Conservation (phyloP, 2,329 filamentous ascomycete genomes). For the Colletotrichum cordylinicola region DNA sequence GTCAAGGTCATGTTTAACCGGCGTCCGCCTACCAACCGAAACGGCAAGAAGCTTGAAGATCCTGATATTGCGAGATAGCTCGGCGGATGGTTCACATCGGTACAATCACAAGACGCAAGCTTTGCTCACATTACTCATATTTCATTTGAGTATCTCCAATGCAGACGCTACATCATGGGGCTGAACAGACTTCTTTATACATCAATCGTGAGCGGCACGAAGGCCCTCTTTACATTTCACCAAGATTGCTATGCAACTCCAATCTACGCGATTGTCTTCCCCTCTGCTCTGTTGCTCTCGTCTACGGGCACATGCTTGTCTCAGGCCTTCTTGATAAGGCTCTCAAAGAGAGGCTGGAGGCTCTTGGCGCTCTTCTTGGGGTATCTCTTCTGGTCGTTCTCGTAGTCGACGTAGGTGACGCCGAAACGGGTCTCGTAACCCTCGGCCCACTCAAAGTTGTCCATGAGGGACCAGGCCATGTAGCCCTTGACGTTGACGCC, state of each 20-base stretch:
- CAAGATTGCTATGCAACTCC: neutral
- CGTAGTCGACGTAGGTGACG: conserved; percentile 83
- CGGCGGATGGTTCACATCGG: neutral
- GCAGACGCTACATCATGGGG: neutral
- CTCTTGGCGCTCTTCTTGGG: conserved; percentile 84
- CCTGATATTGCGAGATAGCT: neutral
- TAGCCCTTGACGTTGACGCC: conserved; percentile 82
- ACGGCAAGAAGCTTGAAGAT: neutral
- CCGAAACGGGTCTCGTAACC: conserved; percentile 88
- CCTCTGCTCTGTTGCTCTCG: neutral
- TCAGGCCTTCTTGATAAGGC: conserved; percentile 69
- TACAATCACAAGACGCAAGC: neutral
- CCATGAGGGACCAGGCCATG: conserved; percentile 87
- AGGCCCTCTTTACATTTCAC: neutral
- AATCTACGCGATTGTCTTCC: neutral
- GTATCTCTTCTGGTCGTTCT: conserved; percentile 77
- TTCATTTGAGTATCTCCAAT: neutral
- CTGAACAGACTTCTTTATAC: neutral
- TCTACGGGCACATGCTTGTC: neutral
- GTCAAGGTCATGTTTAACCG: neutral
- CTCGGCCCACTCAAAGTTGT: conserved; percentile 94
- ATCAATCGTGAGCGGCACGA: neutral
- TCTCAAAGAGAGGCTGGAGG: conserved; percentile 74
- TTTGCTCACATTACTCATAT: neutral
- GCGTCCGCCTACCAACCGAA: neutral